Base-by-base conservation (phyloP, 192 early-diverging fungal species). In the Phlyctochytrium arcticum region DNA sequence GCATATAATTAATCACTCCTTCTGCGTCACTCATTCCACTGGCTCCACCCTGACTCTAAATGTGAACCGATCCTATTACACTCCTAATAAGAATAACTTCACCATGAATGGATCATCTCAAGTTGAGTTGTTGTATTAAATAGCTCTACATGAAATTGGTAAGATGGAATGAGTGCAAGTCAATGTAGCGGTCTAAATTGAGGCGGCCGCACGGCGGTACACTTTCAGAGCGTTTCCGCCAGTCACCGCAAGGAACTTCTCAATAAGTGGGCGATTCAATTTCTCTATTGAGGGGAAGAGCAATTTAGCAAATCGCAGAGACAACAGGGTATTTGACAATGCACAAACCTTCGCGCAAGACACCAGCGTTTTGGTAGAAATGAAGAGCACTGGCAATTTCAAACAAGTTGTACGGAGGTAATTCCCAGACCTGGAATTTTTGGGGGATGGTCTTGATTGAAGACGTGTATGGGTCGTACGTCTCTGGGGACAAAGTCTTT, bases 161-260 rank as follows among this genome's bases (percentile, higher is more conserved):
- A n/a, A n/a, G n/a, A n/a, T n/a, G n/a, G n/a, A n/a, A n/a, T n/a
- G n/a, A n/a, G n/a, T n/a, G n/a, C n/a, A n/a, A n/a, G n/a, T n/a
- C n/a, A n/a, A n/a, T n/a, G n/a, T n/a, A n/a, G n/a, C n/a, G n/a
- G n/a, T n/a, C n/a, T n/a, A n/a, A n/a, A n/a, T n/a, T n/a, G n/a
- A n/a, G n/a, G n/a, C n/a, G n/a, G n/a, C n/a, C n/a, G n/a, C n/a
- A n/a, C n/a, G 48, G 35, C n/a, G 21, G 51, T 64, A 48, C 23
- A 64, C 23, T 23, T 54, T 64, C 4, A 54, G 21, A 6, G 62
- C 23, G 62, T 64, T 64, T 2, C 62, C 62, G 1, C 62, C 62
- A 17, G 62, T 64, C 23, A 64, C 19, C 19, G 29, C 62, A 12
- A 64, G 51, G 35, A 54, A 33, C 35, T 64, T 64, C 6, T 64